Evolutionary conservation across 306 rosid species (phyloP).

Genomic region (Elaeagnus macrophylla): DNA sequence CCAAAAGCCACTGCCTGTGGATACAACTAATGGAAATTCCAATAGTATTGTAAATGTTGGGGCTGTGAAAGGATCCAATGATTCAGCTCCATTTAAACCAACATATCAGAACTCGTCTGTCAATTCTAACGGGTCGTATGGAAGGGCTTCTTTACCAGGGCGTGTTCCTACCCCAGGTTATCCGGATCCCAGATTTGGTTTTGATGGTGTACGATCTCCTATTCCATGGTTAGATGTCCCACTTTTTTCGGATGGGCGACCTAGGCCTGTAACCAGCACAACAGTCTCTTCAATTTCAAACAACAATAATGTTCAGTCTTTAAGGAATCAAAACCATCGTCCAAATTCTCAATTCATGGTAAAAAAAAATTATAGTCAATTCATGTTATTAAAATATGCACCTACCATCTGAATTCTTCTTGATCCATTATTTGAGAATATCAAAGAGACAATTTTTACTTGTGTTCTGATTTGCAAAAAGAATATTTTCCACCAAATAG

Average conservation of each 20-base stretch:
- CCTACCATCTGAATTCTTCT: too few species aligned
- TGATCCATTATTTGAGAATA: too few species aligned
- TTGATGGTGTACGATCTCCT: slow-evolving; percentile 51
- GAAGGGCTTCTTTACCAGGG: slow-evolving; percentile 46
- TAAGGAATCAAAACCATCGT: slow-evolving; percentile 65
- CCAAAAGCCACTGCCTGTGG: slow-evolving; percentile 67
- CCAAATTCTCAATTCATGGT: slow-evolving; percentile 80
- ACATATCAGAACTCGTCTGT: slow-evolving; percentile 30
- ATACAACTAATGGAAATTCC: slow-evolving; percentile 51
- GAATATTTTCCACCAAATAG: too few species aligned
- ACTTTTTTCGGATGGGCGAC: slow-evolving; percentile 74
- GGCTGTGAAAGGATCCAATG: slow-evolving; percentile 44
- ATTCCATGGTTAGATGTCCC: slow-evolving; percentile 64
- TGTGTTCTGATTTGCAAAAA: too few species aligned
- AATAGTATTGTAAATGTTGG: slow-evolving; percentile 45
- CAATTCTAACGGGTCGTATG: slow-evolving; percentile 37
- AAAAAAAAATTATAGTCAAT: too few species aligned
- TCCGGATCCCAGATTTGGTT: slow-evolving; percentile 77
- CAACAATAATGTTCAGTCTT: slow-evolving; percentile 37
- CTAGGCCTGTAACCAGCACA: slow-evolving; percentile 55
- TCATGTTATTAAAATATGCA: slow-evolving; percentile 33
- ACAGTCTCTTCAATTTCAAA: slow-evolving; percentile 36
- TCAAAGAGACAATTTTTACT: too few species aligned
- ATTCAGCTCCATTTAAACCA: slow-evolving; percentile 28
- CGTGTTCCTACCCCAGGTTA: slow-evolving; percentile 61